Percentiles rank a stretch among this genome's conserved stretches.
These are phyloP conservation scores for Eremothecium sinecaudum DNA, from an alignment of 1,139 yeast species.

Conservation along the genomic window DNA sequence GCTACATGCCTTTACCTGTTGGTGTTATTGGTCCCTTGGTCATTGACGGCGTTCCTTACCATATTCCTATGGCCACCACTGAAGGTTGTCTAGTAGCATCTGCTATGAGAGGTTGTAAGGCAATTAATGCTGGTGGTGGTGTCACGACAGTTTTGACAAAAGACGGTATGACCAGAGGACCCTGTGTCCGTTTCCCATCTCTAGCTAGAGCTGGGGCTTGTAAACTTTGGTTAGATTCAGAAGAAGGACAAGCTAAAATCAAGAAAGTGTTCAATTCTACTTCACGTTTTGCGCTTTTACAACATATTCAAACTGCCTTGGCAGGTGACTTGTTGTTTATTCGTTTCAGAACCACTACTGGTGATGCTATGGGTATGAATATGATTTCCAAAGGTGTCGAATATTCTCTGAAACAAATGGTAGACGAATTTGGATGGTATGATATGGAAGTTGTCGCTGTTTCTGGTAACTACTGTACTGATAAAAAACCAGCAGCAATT, in stretches of 20 bases:
- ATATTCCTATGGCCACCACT: slow-evolving; percentile 98
- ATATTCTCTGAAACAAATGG: slow-evolving; percentile 72
- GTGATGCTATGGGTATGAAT: slow-evolving; percentile 99
- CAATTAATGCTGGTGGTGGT: slow-evolving; percentile 96
- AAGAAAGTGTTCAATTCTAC: slow-evolving; percentile 93
- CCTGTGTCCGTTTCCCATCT: slow-evolving; percentile 83
- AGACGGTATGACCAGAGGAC: slow-evolving; percentile 99
- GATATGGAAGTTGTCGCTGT: slow-evolving; percentile 91
- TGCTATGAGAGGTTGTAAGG: slow-evolving; percentile 98
- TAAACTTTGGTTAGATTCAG: slow-evolving; percentile 91
- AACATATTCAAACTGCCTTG: slow-evolving; percentile 80
- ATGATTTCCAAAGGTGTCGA: slow-evolving; percentile 99
- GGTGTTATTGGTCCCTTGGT: slow-evolving; percentile 97
- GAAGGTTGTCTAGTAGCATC: slow-evolving; percentile 98
- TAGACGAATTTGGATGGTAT: slow-evolving; percentile 79
- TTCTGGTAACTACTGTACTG: slow-evolving; percentile 96
- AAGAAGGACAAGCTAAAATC: slow-evolving; percentile 74
- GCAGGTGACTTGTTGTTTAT: slow-evolving; percentile 90
- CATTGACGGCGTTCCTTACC: slow-evolving; percentile 78
- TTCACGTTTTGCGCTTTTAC: slow-evolving; percentile 92
- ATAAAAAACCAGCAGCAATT: slow-evolving; percentile 94
- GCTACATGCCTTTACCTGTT: slow-evolving; percentile 89
- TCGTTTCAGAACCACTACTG: slow-evolving; percentile 93
- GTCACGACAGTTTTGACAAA: slow-evolving; percentile 82
- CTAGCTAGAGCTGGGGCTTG: slow-evolving; percentile 88